A percentile compares a stretch with the other conserved stretches of the same genome.
Conservation (phyloP, 768 basidiomycete genomes). For the Lentinula edodes region DNA sequence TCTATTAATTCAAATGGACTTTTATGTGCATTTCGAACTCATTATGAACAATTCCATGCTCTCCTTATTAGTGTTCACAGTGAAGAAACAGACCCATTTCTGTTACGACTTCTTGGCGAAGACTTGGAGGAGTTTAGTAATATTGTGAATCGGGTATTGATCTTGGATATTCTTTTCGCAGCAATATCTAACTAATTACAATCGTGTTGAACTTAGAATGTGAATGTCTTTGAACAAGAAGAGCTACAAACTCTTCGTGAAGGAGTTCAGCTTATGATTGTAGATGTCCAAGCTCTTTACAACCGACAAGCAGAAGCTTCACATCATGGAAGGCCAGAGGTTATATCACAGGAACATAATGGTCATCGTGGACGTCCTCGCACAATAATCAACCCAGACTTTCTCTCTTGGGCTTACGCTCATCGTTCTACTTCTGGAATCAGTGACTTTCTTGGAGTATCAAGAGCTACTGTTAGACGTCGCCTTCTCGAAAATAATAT, state of each 20-base stretch:
- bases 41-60: neutral
- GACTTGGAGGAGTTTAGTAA: neutral
- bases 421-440: neutral
- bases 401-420: conserved; percentile 9
- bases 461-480: neutral
- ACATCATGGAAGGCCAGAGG: neutral
- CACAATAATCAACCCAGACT: conserved; percentile 15
- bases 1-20: neutral
- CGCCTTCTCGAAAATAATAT: neutral
- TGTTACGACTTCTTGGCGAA: neutral
- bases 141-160: neutral
- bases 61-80: neutral
- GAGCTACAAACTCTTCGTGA: neutral
- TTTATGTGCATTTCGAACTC: neutral
- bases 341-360: conserved; percentile 1
- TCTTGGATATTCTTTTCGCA: neutral
- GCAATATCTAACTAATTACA: neutral
- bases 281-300: neutral
- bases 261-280: neutral
- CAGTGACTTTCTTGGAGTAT: neutral
- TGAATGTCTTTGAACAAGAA: neutral
- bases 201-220: neutral
- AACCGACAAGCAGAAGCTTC: neutral
- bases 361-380: conserved; percentile 17
- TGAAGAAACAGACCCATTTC: neutral